Percentiles rank a stretch among this genome's conserved stretches.
These are phyloP conservation scores for Acacia acuminata DNA, from an alignment of 306 rosid genomes.

Conservation along the genomic window DNA sequence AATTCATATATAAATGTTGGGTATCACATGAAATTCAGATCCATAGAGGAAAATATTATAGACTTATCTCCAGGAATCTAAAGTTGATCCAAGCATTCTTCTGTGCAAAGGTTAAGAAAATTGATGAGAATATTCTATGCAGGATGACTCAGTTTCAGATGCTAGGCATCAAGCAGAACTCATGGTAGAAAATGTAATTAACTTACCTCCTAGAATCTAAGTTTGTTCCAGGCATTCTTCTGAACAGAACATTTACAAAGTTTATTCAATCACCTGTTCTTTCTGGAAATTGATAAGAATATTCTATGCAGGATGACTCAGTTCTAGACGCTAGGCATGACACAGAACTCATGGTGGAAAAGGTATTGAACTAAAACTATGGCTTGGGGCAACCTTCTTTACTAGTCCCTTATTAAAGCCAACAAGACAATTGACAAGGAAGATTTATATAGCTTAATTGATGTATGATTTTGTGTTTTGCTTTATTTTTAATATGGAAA, in stretches of 20 bases:
- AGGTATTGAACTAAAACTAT: constrained; percentile 14
- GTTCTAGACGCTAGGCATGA: constrained; percentile 26
- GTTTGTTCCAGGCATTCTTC: constrained; percentile 9
- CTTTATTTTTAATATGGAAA: not conserved
- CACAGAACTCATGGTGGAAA: constrained; percentile 24
- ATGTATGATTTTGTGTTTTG: not conserved
- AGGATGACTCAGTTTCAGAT: constrained; percentile 37
- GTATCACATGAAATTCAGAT: constrained; percentile 3
- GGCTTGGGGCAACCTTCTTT: not conserved
- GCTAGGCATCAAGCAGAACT: constrained; percentile 27
- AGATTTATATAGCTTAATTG: not conserved
- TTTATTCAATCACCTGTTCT: not conserved
- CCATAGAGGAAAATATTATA: constrained; percentile 27
- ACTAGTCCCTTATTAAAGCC: not conserved
- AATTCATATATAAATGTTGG: constrained; percentile 17
- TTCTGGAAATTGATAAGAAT: constrained; percentile 23
- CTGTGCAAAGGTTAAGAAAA: constrained; percentile 5
- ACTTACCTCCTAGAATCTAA: constrained; percentile 6
- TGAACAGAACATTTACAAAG: constrained; percentile 9
- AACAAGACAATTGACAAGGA: not conserved
- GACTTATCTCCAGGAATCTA: constrained; percentile 9
- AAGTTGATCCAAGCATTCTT: constrained; percentile 13
- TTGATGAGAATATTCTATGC: constrained; percentile 28
- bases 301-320: constrained; percentile 31
- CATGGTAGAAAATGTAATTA: constrained; percentile 28